These are phyloP conservation scores for Ogataea ramenticola DNA, from an alignment of 805 yeast species.

Conservation along the genomic window DNA sequence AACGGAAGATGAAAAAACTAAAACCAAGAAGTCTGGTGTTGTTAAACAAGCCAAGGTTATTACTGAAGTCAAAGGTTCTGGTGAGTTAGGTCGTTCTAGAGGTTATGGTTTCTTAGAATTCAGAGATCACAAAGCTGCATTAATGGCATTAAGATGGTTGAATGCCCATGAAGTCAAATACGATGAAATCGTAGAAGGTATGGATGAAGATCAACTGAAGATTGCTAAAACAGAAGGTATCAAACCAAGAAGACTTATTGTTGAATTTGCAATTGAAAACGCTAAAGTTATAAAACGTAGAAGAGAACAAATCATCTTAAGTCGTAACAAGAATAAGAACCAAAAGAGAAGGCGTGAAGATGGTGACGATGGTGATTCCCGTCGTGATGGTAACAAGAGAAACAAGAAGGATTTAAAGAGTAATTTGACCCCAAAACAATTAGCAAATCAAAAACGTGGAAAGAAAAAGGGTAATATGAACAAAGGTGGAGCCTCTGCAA, in stretches of 20 bases:
- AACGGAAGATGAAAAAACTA: slow-evolving; percentile 34
- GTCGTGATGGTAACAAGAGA: slow-evolving; percentile 14
- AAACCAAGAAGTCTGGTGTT: slow-evolving; percentile 76
- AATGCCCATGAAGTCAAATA: slow-evolving; percentile 82
- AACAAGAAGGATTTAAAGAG: slow-evolving; percentile 20
- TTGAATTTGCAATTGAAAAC: slow-evolving; percentile 93
- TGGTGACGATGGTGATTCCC: slow-evolving; percentile 9
- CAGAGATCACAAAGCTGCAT: slow-evolving; percentile 85
- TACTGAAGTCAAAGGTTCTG: slow-evolving; percentile 85
- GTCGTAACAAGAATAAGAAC: slow-evolving; percentile 30
- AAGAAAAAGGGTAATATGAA: slow-evolving; percentile 12
- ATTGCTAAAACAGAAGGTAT: slow-evolving; percentile 44
- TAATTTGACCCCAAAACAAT: slow-evolving; percentile 2
- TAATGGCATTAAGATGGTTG: slow-evolving; percentile 96
- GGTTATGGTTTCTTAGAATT: slow-evolving; percentile 95
- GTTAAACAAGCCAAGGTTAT: slow-evolving; percentile 91
- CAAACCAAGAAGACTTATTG: slow-evolving; percentile 71
- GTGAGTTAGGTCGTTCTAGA: slow-evolving; percentile 83
- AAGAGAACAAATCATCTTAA: slow-evolving; percentile 48
- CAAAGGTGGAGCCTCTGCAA: slow-evolving; percentile 10
- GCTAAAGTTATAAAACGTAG: slow-evolving; percentile 91
- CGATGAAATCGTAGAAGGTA: slow-evolving; percentile 65
- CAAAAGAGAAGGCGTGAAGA: slow-evolving; percentile 16
- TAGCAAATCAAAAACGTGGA: slow-evolving; percentile 7
- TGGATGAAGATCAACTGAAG: slow-evolving; percentile 60